phyloP scores from a whole-genome alignment of 2,329 filamentous ascomycete genomes.

The Acarospora socialis region DNA sequence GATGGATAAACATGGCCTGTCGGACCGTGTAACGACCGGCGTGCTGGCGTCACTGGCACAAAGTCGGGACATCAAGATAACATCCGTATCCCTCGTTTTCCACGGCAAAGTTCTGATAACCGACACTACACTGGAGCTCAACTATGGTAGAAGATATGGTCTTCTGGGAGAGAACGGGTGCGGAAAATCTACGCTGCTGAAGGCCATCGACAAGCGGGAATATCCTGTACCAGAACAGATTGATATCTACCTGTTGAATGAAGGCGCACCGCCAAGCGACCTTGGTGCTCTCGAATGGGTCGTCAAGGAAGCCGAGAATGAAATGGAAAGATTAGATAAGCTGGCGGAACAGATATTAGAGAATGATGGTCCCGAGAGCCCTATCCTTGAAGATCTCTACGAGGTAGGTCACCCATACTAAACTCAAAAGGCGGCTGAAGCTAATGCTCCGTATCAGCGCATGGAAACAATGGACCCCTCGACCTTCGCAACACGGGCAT shows the following conservation, averaged over 20 bases:
- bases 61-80: conserved; percentile 95
- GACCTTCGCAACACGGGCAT: conserved; percentile 89
- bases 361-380: conserved; percentile 80
- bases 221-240: conserved; percentile 92
- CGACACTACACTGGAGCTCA: conserved; percentile 85
- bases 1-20: conserved; percentile 91
- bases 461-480: conserved; percentile 99
- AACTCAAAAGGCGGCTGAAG: conserved; percentile 7
- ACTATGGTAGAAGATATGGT: conserved; percentile 84
- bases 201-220: conserved; percentile 85
- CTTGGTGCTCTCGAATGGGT: conserved; percentile 94
- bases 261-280: conserved; percentile 81
- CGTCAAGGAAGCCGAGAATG: conserved; percentile 81
- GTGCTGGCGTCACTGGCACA: conserved; percentile 72
- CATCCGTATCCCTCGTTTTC: conserved; percentile 84
- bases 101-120: conserved; percentile 93
- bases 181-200: conserved; percentile 95
- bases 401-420: conserved; percentile 49
- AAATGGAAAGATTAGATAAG: conserved; percentile 80
- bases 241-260: conserved; percentile 96
- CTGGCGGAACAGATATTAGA: conserved; percentile 83
- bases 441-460: conserved; percentile 49
- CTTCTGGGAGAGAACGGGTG: conserved; percentile 97
- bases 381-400: conserved; percentile 83
- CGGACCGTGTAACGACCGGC: conserved; percentile 95